Percentiles rank a stretch among this genome's conserved stretches.
phyloP scores from a whole-genome alignment of 2,329 filamentous ascomycete species.

The Colletotrichum sp. region DNA sequence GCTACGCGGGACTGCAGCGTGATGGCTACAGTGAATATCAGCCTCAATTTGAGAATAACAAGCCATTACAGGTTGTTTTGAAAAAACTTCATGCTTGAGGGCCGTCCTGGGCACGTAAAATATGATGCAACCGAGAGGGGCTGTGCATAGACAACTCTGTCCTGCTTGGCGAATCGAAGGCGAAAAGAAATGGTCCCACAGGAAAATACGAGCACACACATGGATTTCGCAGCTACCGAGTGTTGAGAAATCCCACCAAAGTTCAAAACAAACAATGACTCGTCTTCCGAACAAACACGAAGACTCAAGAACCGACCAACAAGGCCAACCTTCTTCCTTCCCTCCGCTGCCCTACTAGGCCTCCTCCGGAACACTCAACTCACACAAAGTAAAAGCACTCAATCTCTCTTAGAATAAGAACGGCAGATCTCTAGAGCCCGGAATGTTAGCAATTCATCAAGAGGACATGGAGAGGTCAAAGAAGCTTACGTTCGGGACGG shows the following conservation, averaged over 20 bases:
- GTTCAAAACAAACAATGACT: background rate
- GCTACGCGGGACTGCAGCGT: background rate
- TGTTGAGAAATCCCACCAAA: background rate
- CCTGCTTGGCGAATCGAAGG: background rate
- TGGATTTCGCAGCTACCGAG: background rate
- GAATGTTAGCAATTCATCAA: background rate
- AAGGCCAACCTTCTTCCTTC: background rate
- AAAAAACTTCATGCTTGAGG: background rate
- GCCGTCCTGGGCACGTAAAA: background rate
- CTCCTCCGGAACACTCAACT: background rate
- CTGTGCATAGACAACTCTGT: background rate
- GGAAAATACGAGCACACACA: rapidly evolving
- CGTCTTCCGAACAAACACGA: background rate
- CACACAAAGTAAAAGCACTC: background rate
- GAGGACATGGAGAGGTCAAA: background rate
- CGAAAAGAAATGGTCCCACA: rapidly evolving
- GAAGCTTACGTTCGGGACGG: background rate
- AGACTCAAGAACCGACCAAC: background rate
- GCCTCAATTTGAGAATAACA: background rate
- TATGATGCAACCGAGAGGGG: background rate
- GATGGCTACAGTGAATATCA: background rate
- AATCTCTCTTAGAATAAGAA: background rate
- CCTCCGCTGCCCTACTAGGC: background rate
- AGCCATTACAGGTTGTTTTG: background rate
- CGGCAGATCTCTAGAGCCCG: background rate